Percentiles rank a stretch among this genome's conserved stretches.
Evolutionary conservation across 192 early-diverging fungal species (phyloP).

Genomic region (Borealophlyctis nickersoniae): DNA sequence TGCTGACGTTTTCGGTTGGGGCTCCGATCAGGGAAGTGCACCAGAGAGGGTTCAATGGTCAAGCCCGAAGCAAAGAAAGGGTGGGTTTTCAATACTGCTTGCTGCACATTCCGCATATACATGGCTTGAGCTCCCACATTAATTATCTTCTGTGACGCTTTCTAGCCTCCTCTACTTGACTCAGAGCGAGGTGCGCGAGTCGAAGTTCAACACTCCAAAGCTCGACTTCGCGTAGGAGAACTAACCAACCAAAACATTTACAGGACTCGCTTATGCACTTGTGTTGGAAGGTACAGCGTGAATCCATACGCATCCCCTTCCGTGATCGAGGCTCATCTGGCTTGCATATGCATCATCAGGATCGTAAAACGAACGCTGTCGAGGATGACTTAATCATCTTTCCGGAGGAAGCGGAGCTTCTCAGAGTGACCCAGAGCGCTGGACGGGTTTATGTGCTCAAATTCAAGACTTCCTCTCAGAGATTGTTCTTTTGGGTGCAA

Average conservation of each 20-base stretch:
- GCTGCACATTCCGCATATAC: neutral
- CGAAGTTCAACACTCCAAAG: neutral
- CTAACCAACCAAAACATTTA: slow-evolving; percentile 35
- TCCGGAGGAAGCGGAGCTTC: slow-evolving; percentile 71
- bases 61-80: slow-evolving; percentile 75
- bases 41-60: slow-evolving; percentile 62
- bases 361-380: slow-evolving; percentile 47
- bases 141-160: neutral
- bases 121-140: neutral
- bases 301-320: neutral
- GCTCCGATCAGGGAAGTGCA: slow-evolving; percentile 41
- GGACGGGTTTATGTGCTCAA: slow-evolving; percentile 78
- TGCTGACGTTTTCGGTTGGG: too few relatives aligned
- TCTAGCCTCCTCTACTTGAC: slow-evolving; percentile 60
- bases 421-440: slow-evolving; percentile 47
- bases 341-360: slow-evolving; percentile 16
- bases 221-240: neutral
- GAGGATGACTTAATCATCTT: slow-evolving; percentile 53
- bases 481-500: slow-evolving; percentile 85
- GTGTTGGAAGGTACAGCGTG: slow-evolving; percentile 58
- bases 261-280: slow-evolving; percentile 77
- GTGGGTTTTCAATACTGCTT: slow-evolving; percentile 20
- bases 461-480: slow-evolving; percentile 76
- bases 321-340: neutral
- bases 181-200: slow-evolving; percentile 32